These are phyloP conservation scores for Pseudogymnoascus sp. DNA, from an alignment of 2,329 filamentous ascomycete species.

Conservation along the genomic window DNA sequence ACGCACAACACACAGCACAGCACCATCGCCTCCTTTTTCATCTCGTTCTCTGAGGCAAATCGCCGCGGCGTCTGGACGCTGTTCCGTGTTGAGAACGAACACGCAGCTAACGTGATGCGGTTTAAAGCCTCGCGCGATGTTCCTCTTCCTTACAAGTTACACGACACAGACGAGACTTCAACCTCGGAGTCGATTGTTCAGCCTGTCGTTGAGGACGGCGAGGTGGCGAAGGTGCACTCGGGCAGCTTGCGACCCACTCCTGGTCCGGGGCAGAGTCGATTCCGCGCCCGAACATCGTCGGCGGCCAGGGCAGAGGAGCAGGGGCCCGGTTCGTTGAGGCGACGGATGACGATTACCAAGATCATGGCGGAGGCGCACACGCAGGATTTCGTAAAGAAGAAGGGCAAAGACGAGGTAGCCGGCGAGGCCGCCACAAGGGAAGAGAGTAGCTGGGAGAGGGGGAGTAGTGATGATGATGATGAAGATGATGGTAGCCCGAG, in stretches of 20 bases:
- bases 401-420: constrained; percentile 29
- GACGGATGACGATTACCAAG: constrained; percentile 43
- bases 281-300: constrained; percentile 22
- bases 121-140: constrained; percentile 86
- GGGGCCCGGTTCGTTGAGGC: constrained; percentile 12
- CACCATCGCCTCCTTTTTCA: constrained; percentile 68
- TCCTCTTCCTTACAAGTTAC: constrained; percentile 67
- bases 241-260: constrained; percentile 26
- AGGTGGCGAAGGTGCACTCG: not conserved
- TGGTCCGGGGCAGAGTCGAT: constrained; percentile 34
- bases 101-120: constrained; percentile 82
- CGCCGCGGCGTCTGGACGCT: constrained; percentile 85
- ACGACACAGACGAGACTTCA: constrained; percentile 25
- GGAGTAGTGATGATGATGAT: constrained; percentile 10
- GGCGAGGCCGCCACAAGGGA: not conserved
- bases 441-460: not conserved
- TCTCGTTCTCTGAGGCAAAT: constrained; percentile 70
- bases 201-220: not conserved
- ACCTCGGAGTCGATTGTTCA: not conserved
- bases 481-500: constrained; percentile 8
- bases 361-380: constrained; percentile 79
- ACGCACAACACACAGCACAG: constrained; percentile 68
- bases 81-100: constrained; percentile 94
- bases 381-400: constrained; percentile 83
- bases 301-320: constrained; percentile 4